Evolutionary conservation across 2,329 filamentous ascomycete species (phyloP).

Genomic region (Thermomyces lanuginosus): DNA sequence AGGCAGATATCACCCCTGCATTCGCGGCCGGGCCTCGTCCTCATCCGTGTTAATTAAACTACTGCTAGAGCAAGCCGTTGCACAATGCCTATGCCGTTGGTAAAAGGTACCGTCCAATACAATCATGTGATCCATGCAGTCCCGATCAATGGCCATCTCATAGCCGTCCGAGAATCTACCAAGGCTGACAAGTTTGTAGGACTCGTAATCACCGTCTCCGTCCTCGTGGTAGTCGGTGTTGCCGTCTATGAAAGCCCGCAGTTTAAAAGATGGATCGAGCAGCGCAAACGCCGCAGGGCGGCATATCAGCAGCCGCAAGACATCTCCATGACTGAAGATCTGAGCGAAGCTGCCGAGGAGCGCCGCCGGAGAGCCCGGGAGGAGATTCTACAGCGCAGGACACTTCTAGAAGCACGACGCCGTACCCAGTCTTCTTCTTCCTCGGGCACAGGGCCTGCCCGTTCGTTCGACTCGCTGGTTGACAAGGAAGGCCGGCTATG

Average conservation of each 20-base stretch:
- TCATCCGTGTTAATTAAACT: no score
- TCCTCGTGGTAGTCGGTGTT: constrained; percentile 45
- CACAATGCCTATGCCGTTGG: no score
- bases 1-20: no score
- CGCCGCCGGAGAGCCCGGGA: constrained; percentile 28
- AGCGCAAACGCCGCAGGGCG: constrained; percentile 45
- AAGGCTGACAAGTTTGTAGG: no score
- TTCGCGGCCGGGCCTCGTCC: no score
- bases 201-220: constrained; percentile 44
- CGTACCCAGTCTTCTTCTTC: constrained; percentile 11
- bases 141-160: no score
- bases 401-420: constrained; percentile 23
- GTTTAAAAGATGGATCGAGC: constrained; percentile 45
- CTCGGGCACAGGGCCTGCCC: constrained; percentile 9
- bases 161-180: no score
- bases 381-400: constrained; percentile 29
- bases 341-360: constrained; percentile 27
- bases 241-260: constrained; percentile 49
- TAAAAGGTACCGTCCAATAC: no score
- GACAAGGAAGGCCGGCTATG: constrained; percentile 25
- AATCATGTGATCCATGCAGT: no score
- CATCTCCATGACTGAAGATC: constrained; percentile 33
- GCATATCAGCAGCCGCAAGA: constrained; percentile 37
- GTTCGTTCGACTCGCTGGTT: constrained; percentile 30
- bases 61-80: no score